Percentiles rank a stretch among this genome's conserved stretches.
Conservation (phyloP, 495 filamentous ascomycete genomes). For the Penicillium cinerascens region DNA sequence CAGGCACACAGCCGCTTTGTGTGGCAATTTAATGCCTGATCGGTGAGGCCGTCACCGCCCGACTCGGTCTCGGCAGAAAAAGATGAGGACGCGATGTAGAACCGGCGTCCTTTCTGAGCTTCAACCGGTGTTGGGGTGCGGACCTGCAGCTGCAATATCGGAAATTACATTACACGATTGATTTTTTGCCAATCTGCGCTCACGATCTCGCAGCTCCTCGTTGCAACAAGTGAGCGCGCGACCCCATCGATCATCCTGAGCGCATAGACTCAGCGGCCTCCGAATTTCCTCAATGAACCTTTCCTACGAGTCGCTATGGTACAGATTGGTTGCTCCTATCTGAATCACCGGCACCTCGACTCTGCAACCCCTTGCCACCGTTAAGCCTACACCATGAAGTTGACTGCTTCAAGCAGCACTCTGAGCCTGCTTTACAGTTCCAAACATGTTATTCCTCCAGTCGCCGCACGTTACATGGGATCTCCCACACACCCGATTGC, state of each 20-base stretch:
- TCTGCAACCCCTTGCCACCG: not conserved
- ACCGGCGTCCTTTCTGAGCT: not conserved
- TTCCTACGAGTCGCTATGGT: constrained; percentile 10
- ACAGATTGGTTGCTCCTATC: constrained; percentile 10
- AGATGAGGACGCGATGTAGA: not conserved
- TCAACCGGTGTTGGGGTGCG: not conserved
- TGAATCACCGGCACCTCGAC: not conserved
- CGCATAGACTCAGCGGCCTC: not conserved
- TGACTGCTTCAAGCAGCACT: constrained; percentile 8
- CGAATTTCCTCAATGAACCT: not conserved
- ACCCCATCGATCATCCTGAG: not conserved
- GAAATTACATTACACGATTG: not conserved
- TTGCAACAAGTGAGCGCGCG: not conserved
- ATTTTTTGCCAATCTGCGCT: not conserved
- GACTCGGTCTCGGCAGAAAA: constrained; percentile 13
- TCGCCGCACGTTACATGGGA: constrained; percentile 32
- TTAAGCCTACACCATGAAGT: constrained; percentile 16
- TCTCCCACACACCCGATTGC: constrained; percentile 26
- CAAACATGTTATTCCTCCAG: constrained; percentile 19
- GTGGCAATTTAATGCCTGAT: constrained; percentile 5
- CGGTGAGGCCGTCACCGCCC: constrained; percentile 20
- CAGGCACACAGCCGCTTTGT: constrained; percentile 29
- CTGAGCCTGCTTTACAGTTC: constrained; percentile 25
- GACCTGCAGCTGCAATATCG: not conserved
- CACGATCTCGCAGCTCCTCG: not conserved